These are phyloP conservation scores for Phytophthora quininea DNA, from an alignment of 352 stramenopile species.

Conservation along the genomic window DNA sequence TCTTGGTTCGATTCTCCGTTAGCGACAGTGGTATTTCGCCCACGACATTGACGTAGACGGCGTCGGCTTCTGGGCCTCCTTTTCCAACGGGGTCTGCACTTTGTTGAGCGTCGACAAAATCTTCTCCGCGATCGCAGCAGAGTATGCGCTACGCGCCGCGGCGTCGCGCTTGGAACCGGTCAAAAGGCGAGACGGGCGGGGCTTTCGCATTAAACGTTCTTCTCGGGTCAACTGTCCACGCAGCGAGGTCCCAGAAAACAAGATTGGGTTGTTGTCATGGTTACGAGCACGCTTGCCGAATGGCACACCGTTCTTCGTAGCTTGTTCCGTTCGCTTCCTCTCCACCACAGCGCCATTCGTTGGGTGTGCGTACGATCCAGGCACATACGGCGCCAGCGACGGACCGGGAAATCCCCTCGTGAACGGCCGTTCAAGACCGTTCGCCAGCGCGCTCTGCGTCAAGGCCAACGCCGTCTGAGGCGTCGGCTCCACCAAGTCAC, in stretches of 20 bases:
- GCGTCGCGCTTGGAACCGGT: conserved; percentile 70
- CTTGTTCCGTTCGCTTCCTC: conserved; percentile 24
- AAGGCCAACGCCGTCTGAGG: conserved; percentile 61
- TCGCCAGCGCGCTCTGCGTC: conserved; percentile 56
- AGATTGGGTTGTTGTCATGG: conserved; percentile 42
- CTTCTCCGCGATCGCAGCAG: conserved; percentile 75
- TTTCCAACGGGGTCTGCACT: conserved; percentile 78
- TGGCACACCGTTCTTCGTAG: conserved; percentile 27
- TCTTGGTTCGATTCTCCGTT: conserved; percentile 34
- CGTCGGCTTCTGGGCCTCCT: conserved; percentile 73
- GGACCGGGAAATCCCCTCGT: conserved; percentile 31
- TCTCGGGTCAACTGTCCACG: conserved; percentile 51
- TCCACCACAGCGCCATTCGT: conserved; percentile 31
- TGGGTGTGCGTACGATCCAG: conserved; percentile 41
- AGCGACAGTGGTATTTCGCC: conserved; percentile 86
- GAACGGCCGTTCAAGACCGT: conserved; percentile 46
- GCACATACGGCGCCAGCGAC: conserved; percentile 43
- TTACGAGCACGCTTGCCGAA: conserved; percentile 56
- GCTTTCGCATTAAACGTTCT: conserved; percentile 60
- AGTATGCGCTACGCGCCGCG: conserved; percentile 69
- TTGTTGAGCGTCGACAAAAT: conserved; percentile 85
- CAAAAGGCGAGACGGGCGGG: conserved; percentile 72
- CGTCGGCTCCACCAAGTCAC: conserved; percentile 68
- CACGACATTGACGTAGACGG: conserved; percentile 83
- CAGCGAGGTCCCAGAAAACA: conserved; percentile 42